These are phyloP conservation scores for Curvularia eragrostidis DNA, from an alignment of 2,329 filamentous ascomycete species.

Conservation along the genomic window DNA sequence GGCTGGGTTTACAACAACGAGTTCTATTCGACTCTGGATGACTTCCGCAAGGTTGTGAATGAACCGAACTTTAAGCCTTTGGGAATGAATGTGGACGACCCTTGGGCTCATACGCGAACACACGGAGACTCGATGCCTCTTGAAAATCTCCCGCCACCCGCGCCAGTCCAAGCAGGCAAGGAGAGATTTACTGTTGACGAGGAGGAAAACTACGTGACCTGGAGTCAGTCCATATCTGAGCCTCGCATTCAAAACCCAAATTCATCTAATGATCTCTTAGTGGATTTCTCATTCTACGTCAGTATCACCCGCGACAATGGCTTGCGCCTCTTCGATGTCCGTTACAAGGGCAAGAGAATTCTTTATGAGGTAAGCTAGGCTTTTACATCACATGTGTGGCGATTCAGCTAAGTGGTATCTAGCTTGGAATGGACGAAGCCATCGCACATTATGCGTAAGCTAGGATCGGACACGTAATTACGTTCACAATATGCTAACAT, in stretches of 20 bases:
- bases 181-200: conserved; percentile 3
- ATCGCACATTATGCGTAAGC: conserved; percentile 4
- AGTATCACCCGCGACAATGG: neutral
- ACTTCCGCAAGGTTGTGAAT: neutral
- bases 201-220: neutral
- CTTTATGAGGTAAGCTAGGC: neutral
- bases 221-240: neutral
- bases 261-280: neutral
- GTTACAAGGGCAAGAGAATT: conserved; percentile 1
- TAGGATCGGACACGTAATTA: neutral
- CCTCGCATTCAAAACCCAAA: neutral
- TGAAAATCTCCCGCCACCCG: neutral
- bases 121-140: neutral
- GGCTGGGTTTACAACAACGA: conserved; percentile 2
- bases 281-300: conserved; percentile 5
- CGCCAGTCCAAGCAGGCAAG: neutral
- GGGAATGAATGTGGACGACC: conserved; percentile 3
- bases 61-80: neutral
- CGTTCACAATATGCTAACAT: neutral
- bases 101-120: conserved; percentile 5
- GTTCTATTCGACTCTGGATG: conserved; percentile 2
- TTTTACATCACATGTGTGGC: neutral
- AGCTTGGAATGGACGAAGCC: conserved; percentile 3
- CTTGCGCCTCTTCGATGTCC: conserved; percentile 2
- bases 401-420: neutral